Percentiles rank a stretch among this genome's conserved stretches.
phyloP scores from a whole-genome alignment of 1,284 basidiomycete species.

The Apiotrichum akiyoshidainum region DNA sequence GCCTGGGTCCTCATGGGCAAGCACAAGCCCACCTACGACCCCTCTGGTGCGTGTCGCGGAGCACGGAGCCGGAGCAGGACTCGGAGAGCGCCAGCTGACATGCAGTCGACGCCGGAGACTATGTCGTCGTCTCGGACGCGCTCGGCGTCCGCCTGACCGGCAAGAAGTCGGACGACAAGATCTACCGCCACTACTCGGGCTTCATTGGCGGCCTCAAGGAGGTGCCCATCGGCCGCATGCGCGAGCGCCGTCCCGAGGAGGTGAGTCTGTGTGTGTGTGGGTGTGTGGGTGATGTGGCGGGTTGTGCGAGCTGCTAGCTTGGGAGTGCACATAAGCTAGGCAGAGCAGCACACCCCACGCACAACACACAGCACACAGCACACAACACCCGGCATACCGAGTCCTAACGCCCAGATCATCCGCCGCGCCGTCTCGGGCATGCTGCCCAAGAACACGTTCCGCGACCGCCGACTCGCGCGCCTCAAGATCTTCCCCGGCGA shows the following conservation, averaged over 20 bases:
- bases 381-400: too few species aligned
- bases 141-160: constrained; percentile 82
- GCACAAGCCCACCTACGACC: constrained; percentile 97
- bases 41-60: constrained; percentile 59
- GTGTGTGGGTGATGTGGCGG: neutral
- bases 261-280: constrained; percentile 51
- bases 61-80: too few species aligned
- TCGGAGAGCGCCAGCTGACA: neutral
- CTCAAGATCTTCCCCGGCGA: constrained; percentile 75
- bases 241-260: constrained; percentile 83
- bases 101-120: constrained; percentile 91
- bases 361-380: too few species aligned
- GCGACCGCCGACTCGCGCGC: constrained; percentile 76
- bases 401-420: constrained; percentile 65
- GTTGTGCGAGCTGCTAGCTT: too few species aligned
- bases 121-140: constrained; percentile 93
- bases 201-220: constrained; percentile 92
- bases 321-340: too few species aligned
- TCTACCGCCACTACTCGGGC: constrained; percentile 88
- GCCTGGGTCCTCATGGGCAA: constrained; percentile 97
- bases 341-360: too few species aligned
- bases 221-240: constrained; percentile 75
- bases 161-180: constrained; percentile 77
- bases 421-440: constrained; percentile 93
- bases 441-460: constrained; percentile 92